Evolutionary conservation across 176 grass and related monocot species (phyloP).

Genomic region (Guadua angustifolia): DNA sequence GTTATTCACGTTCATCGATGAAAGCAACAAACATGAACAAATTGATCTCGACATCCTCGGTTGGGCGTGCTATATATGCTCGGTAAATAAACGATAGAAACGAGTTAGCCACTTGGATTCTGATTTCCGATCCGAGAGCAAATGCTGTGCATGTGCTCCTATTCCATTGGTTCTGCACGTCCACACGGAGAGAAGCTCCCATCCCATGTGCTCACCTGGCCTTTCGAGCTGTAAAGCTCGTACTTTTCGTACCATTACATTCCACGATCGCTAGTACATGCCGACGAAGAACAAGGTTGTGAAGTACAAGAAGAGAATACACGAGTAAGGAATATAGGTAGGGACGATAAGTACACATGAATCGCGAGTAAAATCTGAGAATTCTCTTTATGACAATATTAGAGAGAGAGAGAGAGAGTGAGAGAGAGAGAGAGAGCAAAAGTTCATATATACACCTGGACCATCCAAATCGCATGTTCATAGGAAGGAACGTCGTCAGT

Average conservation of each 20-base stretch:
- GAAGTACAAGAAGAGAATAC: not conserved
- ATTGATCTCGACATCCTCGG: not conserved
- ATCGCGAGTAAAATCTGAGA: not conserved
- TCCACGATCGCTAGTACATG: slow-evolving; percentile 16
- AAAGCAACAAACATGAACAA: not conserved
- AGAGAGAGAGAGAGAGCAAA: not conserved
- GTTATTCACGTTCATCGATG: not conserved
- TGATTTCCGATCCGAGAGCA: not conserved
- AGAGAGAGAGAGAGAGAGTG: not conserved
- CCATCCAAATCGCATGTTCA: not conserved
- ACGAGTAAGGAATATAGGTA: not conserved
- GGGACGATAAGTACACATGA: not conserved
- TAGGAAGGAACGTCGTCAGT: not conserved
- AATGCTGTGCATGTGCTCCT: not conserved
- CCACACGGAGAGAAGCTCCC: not conserved
- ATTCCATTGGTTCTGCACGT: slow-evolving; percentile 15
- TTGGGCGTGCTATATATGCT: not conserved
- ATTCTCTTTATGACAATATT: not conserved
- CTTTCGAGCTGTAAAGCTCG: slow-evolving; percentile 24
- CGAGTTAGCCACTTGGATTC: not conserved
- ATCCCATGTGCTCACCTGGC: not conserved
- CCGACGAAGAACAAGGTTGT: not conserved
- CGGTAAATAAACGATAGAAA: not conserved
- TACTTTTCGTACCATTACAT: not conserved
- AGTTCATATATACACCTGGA: not conserved